Conservation (phyloP, 2,329 filamentous ascomycete genomes). For the Botrytis fabae region DNA sequence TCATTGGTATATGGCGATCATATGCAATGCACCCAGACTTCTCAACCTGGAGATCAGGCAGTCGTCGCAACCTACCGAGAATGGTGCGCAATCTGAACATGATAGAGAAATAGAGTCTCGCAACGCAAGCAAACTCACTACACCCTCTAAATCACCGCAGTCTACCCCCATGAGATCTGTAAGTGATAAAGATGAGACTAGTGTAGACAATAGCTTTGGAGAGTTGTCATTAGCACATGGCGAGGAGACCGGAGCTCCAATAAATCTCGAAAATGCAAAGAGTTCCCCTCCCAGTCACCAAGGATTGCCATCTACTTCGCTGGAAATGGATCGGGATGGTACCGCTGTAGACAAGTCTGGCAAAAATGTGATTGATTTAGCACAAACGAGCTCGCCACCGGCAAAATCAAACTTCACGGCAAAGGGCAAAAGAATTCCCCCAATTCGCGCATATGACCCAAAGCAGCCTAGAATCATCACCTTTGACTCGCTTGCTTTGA, state of each 20-base stretch:
- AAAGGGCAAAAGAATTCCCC: constrained; percentile 36
- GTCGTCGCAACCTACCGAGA: constrained; percentile 4
- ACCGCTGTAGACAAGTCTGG: neutral
- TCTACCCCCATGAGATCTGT: neutral
- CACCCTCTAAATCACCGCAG: constrained; percentile 4
- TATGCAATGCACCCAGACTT: constrained; percentile 79
- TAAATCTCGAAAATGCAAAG: neutral
- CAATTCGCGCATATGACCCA: constrained; percentile 48
- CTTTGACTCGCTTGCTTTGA: constrained; percentile 76
- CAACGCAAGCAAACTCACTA: constrained; percentile 1
- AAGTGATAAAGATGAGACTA: neutral
- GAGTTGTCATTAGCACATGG: neutral
- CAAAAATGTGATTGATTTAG: constrained; percentile 6
- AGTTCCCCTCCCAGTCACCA: neutral
- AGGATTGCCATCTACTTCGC: neutral
- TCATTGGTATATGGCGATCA: constrained; percentile 95
- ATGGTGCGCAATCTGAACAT: neutral
- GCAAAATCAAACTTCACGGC: constrained; percentile 35
- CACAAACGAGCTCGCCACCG: constrained; percentile 10
- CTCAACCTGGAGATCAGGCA: constrained; percentile 39
- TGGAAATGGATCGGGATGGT: neutral
- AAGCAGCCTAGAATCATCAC: constrained; percentile 73
- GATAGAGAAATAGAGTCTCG: neutral
- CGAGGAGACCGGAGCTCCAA: neutral
- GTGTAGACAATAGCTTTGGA: neutral